A percentile compares a stretch with the other conserved stretches of the same genome.
Conservation (phyloP, 2,329 filamentous ascomycete species). For the Alternaria angustiovoidea region DNA sequence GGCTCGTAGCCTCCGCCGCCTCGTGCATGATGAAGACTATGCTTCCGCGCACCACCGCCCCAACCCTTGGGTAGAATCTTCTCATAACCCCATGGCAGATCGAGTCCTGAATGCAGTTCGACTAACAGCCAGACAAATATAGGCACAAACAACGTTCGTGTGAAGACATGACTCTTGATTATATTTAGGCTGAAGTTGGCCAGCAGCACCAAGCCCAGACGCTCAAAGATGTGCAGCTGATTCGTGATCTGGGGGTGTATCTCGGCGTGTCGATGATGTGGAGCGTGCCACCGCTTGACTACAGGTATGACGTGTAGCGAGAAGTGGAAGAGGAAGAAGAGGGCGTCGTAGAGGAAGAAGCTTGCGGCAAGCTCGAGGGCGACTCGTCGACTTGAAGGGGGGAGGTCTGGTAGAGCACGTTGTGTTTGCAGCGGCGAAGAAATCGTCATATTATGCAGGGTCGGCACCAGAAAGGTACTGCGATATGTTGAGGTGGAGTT, state of each 20-base stretch:
- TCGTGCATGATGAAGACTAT: conserved; percentile 2
- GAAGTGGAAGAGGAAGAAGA: conserved; percentile 1
- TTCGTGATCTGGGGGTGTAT: conserved; percentile 1
- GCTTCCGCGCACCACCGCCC: not conserved
- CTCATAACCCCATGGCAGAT: conserved; percentile 1
- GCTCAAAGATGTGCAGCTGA: conserved; percentile 1
- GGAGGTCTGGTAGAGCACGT: not conserved
- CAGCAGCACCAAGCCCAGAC: not conserved
- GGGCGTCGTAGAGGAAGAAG: not conserved
- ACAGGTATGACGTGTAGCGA: conserved; percentile 1
- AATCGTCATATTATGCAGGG: conserved; percentile 2
- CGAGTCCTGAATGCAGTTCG: conserved; percentile 2
- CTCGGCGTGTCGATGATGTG: conserved; percentile 7
- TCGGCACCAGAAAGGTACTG: not conserved
- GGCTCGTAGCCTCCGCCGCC: not conserved
- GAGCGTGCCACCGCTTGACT: not conserved
- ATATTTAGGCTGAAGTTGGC: conserved; percentile 3
- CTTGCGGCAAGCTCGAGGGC: not conserved
- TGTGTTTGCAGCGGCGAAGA: conserved; percentile 2
- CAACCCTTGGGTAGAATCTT: conserved; percentile 1
- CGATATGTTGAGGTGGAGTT: not conserved
- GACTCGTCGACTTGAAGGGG: not conserved
- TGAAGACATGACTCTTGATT: not conserved
- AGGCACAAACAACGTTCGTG: not conserved
- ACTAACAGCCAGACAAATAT: conserved; percentile 4